phyloP scores from a whole-genome alignment of 352 stramenopile species.

The Globisporangium megalacanthum region DNA sequence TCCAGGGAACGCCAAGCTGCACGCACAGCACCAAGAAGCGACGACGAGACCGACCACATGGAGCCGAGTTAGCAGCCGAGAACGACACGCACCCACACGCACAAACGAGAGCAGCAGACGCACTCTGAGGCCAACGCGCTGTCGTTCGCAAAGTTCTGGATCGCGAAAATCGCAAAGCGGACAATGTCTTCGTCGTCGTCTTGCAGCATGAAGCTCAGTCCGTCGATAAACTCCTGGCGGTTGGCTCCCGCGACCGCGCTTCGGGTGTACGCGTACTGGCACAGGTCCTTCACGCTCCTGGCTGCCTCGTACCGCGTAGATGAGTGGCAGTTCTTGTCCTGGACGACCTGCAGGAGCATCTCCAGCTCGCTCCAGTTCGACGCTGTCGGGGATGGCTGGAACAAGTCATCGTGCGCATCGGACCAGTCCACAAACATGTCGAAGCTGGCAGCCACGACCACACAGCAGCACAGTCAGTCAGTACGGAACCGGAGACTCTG shows the following conservation, averaged over 20 bases:
- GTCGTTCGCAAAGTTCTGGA: constrained; percentile 65
- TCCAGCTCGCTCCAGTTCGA: constrained; percentile 49
- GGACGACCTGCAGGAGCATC: constrained; percentile 58
- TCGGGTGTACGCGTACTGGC: constrained; percentile 47
- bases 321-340: constrained; percentile 29
- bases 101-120: constrained; percentile 9
- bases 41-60: constrained; percentile 3
- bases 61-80: constrained; percentile 2
- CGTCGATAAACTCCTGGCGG: constrained; percentile 44
- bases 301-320: constrained; percentile 61
- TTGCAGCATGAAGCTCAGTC: constrained; percentile 56
- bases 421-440: constrained; percentile 66
- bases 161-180: constrained; percentile 67
- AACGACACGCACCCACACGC: neutral
- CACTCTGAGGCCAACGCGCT: constrained; percentile 36
- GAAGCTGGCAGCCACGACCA: constrained; percentile 29
- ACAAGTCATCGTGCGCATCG: constrained; percentile 33
- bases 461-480: constrained; percentile 9
- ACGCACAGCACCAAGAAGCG: too few species aligned
- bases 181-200: constrained; percentile 72
- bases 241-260: constrained; percentile 30
- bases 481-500: neutral
- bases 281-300: constrained; percentile 74
- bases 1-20: constrained; percentile 40
- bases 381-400: constrained; percentile 24